Conservation (phyloP, 2,329 filamentous ascomycete species). For the Pestalotiopsis sp. region DNA sequence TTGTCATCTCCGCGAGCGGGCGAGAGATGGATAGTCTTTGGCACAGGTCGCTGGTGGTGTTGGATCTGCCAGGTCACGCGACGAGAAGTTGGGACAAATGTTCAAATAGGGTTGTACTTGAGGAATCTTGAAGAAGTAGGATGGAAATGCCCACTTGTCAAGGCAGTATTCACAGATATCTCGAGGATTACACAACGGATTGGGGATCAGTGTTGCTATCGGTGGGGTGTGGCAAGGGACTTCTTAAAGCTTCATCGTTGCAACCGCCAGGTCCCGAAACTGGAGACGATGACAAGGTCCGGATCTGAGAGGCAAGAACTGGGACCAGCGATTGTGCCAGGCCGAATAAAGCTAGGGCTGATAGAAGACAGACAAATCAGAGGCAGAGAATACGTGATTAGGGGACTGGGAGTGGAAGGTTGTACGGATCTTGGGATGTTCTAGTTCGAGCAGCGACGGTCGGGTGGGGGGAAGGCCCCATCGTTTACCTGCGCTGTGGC, state of each 20-base stretch:
- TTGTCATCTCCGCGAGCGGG: neutral
- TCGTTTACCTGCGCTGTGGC: neutral
- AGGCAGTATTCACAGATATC: constrained; percentile 2
- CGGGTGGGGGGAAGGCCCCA: neutral
- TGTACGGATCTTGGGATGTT: neutral
- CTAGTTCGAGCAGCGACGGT: neutral
- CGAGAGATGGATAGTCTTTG: neutral
- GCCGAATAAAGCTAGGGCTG: neutral
- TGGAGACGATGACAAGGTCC: neutral
- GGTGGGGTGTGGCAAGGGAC: constrained; percentile 15
- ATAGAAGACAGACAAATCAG: constrained; percentile 1
- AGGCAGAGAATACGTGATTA: neutral
- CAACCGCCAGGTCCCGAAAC: constrained; percentile 13
- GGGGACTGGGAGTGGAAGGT: constrained; percentile 5
- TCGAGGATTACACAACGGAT: neutral
- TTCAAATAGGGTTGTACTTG: neutral
- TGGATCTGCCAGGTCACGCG: neutral
- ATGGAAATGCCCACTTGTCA: neutral
- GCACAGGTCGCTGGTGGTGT: neutral
- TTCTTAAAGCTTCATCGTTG: neutral
- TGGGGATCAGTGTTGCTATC: neutral
- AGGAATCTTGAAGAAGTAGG: neutral
- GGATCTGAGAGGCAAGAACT: neutral
- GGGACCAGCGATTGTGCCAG: neutral
- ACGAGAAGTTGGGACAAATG: neutral